phyloP scores from a whole-genome alignment of 108 stramenopile species.

The Skeletonema tropicum region DNA sequence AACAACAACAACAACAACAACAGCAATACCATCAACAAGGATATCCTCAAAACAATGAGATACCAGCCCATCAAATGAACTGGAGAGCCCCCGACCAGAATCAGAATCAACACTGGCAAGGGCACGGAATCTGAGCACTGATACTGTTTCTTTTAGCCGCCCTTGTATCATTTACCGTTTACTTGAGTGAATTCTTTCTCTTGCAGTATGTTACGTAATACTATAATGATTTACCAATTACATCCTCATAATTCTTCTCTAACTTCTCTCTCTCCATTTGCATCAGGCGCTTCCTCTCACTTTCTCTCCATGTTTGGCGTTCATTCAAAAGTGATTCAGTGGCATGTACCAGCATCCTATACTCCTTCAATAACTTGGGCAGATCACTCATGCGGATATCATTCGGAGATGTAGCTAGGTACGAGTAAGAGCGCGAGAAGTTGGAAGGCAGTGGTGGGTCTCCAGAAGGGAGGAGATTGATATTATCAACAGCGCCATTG shows the following conservation, averaged over 20 bases:
- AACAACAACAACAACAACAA: neutral
- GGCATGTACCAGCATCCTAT: slow-evolving; percentile 73
- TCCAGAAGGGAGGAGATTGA: slow-evolving; percentile 20
- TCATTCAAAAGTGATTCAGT: slow-evolving; percentile 73
- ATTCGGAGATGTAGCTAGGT: slow-evolving; percentile 61
- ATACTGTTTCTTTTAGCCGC: neutral
- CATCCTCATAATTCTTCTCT: slow-evolving; percentile 30
- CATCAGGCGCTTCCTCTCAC: slow-evolving; percentile 22
- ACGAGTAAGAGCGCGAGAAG: slow-evolving; percentile 72
- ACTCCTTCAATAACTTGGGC: slow-evolving; percentile 71
- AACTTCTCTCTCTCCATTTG: slow-evolving; percentile 25
- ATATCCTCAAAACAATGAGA: neutral
- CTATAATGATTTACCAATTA: slow-evolving; percentile 25
- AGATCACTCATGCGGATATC: slow-evolving; percentile 75
- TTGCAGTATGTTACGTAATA: neutral
- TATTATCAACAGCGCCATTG: neutral
- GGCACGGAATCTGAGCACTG: neutral
- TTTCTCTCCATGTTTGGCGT: slow-evolving; percentile 44
- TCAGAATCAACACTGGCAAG: neutral
- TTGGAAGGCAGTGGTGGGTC: slow-evolving; percentile 45
- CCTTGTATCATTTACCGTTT: neutral
- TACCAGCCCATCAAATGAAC: neutral
- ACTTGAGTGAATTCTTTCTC: neutral
- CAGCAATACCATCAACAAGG: neutral
- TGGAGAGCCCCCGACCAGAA: neutral